Evolutionary conservation across 2,329 filamentous ascomycete genomes (phyloP), one percentile per base, ranked within the genome.

Genomic region (Calycina herbarum): DNA sequence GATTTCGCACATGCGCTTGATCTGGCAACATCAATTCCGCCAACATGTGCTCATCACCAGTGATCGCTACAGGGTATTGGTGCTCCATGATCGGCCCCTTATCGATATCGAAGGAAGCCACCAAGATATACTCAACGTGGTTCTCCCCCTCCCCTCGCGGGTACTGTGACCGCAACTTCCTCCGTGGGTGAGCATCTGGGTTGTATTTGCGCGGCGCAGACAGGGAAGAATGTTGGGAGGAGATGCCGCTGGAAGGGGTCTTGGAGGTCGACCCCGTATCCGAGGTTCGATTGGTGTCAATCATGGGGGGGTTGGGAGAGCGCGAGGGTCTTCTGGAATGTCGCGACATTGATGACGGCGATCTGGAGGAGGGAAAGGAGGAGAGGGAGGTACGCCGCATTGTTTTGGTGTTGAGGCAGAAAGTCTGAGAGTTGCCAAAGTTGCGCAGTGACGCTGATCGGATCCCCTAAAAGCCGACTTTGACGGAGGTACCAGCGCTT

Each of bases 11-110:
- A 79, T 99, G 95, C 27, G 94, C 93, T 79, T 98, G 94, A 78
- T 99, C 95, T 0, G 95, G 95, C 77, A 99, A 82, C 95, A 99
- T 99, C 74, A 99, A 86, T 81, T 99, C 95, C 6, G 95, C 95
- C 75, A 99, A 80, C 94, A 98, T 98, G 74, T 96, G 91, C 80
- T 99, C 95, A 76, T 99, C 94, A 38, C 95, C 94, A 61, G 93
- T 97, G 68, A 99, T 98, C 61, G 94, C 89, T 54, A 92, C 89
- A 0, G 95, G 95, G 76, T 94, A 99, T 76, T 99, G 95, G 77
- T 99, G 94, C 77, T 99, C 95, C 95, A 99, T 98, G 73, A 97
- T 89, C 58, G 94, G 94, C 2, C 95, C 95, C 62, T 92, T 89
- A 77, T 98, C 94, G 73, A 98, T 96, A 78, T 98, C 93, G 79